phyloP scores from a whole-genome alignment of 768 basidiomycete genomes.

The Trichaptum fuscoviolaceum region DNA sequence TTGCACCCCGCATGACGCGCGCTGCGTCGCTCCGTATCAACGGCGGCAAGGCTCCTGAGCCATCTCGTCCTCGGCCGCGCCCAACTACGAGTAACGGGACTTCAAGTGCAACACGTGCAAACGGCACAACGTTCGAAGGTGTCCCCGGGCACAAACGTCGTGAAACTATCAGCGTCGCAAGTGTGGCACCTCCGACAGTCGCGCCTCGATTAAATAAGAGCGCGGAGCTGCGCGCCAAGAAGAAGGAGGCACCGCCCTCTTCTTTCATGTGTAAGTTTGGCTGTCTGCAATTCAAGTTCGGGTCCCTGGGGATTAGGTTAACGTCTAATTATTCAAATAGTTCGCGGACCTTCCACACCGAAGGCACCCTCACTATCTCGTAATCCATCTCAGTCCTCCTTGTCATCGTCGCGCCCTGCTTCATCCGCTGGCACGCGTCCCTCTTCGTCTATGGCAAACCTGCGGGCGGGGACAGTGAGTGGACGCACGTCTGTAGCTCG shows the following conservation, averaged over 20 bases:
- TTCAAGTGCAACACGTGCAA: constrained; percentile 19
- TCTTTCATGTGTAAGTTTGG: constrained; percentile 67
- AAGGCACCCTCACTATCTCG: constrained; percentile 24
- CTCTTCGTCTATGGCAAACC: neutral
- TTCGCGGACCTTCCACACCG: constrained; percentile 35
- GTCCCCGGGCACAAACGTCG: constrained; percentile 82
- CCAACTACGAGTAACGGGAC: constrained; percentile 24
- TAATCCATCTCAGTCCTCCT: constrained; percentile 12
- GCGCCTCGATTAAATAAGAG: constrained; percentile 40
- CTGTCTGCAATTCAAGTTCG: neutral
- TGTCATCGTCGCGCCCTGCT: constrained; percentile 8
- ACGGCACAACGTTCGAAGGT: constrained; percentile 60
- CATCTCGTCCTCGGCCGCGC: constrained; percentile 33
- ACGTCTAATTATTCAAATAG: constrained; percentile 26
- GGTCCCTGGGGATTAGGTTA: neutral
- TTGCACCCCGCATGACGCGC: constrained; percentile 71
- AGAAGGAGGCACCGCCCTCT: constrained; percentile 39
- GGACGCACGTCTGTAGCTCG: constrained; percentile 9
- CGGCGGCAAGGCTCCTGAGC: constrained; percentile 46
- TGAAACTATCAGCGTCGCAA: constrained; percentile 67
- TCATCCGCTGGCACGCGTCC: constrained; percentile 1
- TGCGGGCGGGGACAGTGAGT: neutral
- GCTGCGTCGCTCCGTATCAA: constrained; percentile 57
- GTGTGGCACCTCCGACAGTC: constrained; percentile 37
- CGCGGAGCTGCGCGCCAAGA: constrained; percentile 34